These are phyloP conservation scores for Pseudocercospora cruenta DNA, from an alignment of 2,329 filamentous ascomycete genomes.

Conservation along the genomic window DNA sequence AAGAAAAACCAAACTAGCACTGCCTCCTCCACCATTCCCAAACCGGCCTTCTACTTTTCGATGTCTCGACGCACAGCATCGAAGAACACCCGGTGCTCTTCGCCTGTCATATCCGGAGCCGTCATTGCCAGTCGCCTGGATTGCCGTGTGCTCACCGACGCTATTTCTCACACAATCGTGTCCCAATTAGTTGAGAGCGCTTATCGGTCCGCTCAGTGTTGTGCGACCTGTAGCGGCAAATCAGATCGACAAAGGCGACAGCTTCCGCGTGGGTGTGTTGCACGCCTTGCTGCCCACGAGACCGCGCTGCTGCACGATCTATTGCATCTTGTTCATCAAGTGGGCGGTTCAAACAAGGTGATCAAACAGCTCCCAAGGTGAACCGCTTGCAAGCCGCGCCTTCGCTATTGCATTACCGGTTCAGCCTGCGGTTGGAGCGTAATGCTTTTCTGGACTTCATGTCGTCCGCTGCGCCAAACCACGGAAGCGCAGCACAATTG, in stretches of 20 bases:
- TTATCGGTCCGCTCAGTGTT: slow-evolving; percentile 12
- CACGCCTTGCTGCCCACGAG: slow-evolving; percentile 23
- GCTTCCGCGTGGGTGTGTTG: slow-evolving; percentile 7
- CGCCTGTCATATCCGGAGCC: slow-evolving; percentile 4
- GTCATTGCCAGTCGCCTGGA: slow-evolving; percentile 4
- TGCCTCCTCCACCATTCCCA: slow-evolving; percentile 4
- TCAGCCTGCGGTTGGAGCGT: slow-evolving; percentile 21
- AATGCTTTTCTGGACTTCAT: slow-evolving; percentile 26
- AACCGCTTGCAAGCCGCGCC: neutral
- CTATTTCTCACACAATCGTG: neutral
- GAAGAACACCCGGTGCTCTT: neutral
- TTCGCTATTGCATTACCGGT: slow-evolving; percentile 2
- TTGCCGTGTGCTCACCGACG: slow-evolving; percentile 2
- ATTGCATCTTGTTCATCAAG: slow-evolving; percentile 13
- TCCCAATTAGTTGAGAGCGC: slow-evolving; percentile 10
- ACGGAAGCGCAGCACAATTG: slow-evolving; percentile 31
- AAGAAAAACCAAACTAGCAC: neutral
- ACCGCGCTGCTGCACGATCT: slow-evolving; percentile 20
- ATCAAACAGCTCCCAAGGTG: slow-evolving; percentile 14
- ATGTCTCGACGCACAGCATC: slow-evolving; percentile 7
- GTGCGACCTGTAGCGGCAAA: slow-evolving; percentile 13
- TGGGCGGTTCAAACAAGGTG: slow-evolving; percentile 14
- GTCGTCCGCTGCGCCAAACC: slow-evolving; percentile 10
- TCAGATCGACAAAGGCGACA: slow-evolving; percentile 5
- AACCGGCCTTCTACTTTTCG: slow-evolving; percentile 13